Evolutionary conservation across 768 basidiomycete species (phyloP), one percentile per base, ranked within the genome.

Genomic region (Boletus rubropictus): DNA sequence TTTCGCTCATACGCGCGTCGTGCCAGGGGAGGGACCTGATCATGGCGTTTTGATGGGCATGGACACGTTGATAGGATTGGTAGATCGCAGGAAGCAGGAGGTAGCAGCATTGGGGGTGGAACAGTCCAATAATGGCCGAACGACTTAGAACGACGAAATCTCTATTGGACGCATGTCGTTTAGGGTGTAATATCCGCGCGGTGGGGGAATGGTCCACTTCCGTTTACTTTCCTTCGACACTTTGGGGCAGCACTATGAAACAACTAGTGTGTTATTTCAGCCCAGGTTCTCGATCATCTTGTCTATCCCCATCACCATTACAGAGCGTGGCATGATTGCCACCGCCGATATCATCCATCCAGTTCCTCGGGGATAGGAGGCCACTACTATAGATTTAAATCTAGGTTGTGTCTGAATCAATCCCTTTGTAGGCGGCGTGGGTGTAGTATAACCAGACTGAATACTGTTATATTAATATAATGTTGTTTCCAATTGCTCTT

Each of bases 1-100:
- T 70, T 97, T 99, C 63, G 94, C 93, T 7, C 95, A 98, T 64
- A 86, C 92, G 2, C 70, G 76, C 20, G 52, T 86, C 11, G 73
- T 67, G 7, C 77, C 80, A 0, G 89, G 86, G 0, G 57, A 80
- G 56, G 94, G 93, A 4, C 81, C 82, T 2, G 94, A 97, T 62
- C 66, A 76, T 32, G 86, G 95, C 0, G 81, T 94, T 15, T 63
- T 95, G 52, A 63, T 69, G 28, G 95, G 93, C 4, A 54, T 97
- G 48, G 70, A 81, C 42, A 92, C 84, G 0, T 62, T 86, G 32
- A 63, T 85, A 24, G 56, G 54, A 5, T 62, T 96, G 46, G 56
- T 95, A 42, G 75, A 82, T 49, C 78, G 69, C 8, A 69, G 88
- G 50, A 73, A 76, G 28, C 66, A 66, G 43, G 70, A 76, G 50